A percentile compares a stretch with the other conserved stretches of the same genome.
Evolutionary conservation across 208 protist genomes (phyloP).

Genomic region (Balamuthia mandrillaris): DNA sequence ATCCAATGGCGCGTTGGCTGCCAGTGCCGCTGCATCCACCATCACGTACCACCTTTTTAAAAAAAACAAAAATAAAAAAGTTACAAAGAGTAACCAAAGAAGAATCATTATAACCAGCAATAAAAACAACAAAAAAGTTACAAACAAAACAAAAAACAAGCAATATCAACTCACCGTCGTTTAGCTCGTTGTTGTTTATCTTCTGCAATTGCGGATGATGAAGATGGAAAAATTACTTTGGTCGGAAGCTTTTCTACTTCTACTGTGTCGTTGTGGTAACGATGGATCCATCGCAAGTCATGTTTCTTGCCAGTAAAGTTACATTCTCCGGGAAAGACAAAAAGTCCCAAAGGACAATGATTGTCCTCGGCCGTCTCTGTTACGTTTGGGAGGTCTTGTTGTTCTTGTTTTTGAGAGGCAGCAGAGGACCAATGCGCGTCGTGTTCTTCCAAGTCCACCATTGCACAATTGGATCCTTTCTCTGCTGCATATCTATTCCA

Average conservation of each 20-base stretch:
- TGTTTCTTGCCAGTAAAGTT: slow-evolving; percentile 76
- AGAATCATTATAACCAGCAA: too few relatives aligned
- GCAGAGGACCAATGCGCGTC: not conserved
- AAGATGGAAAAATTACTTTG: too few relatives aligned
- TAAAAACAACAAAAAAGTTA: too few relatives aligned
- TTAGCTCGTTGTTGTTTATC: too few relatives aligned
- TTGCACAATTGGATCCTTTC: not conserved
- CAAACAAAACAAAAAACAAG: too few relatives aligned
- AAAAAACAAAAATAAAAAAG: too few relatives aligned
- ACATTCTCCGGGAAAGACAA: slow-evolving; percentile 72
- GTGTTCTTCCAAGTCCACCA: not conserved
- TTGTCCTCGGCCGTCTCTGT: not conserved
- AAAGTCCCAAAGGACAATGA: slow-evolving; percentile 35
- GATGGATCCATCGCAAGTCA: slow-evolving; percentile 48
- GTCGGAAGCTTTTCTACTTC: too few relatives aligned
- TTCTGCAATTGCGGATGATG: too few relatives aligned
- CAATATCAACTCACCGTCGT: too few relatives aligned
- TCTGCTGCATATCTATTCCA: slow-evolving; percentile 14
- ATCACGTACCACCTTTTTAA: slow-evolving; percentile 65
- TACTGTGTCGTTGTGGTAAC: not conserved
- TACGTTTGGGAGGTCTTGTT: not conserved
- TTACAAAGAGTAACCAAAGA: too few relatives aligned
- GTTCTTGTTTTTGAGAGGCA: not conserved
- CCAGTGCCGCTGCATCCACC: slow-evolving; percentile 71
- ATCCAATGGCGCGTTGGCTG: slow-evolving; percentile 62